Base-by-base conservation (phyloP, 2,329 filamentous ascomycete genomes). In the Hirsutella minnesotensis region DNA sequence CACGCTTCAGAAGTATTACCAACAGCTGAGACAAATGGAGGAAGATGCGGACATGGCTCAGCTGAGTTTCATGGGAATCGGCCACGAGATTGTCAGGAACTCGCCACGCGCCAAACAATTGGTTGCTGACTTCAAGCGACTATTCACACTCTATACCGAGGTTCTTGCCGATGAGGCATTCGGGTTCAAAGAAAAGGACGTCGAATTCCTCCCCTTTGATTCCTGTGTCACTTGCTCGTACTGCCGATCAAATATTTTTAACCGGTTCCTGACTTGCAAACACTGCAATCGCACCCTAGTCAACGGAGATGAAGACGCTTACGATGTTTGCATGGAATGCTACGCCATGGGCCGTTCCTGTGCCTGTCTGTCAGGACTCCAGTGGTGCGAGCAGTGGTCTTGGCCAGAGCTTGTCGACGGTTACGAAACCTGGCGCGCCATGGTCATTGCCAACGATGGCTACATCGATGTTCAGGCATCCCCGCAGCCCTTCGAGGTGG, bases 251-350 rank as follows among this genome's bases (percentile, higher is more conserved):
- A 96, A 96, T 56, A 94, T 98, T 43, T 96, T 96, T 72, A 98
- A 98, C 60, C 77, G 88, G 3, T 98, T 98, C 56, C 65, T 98
- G 20, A 95, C 89, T 3, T 98, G 92, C 67, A 86, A 86, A 45
- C 76, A 81, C 42, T 98, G 92, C 59, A 75, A 86, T 38, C 73
- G 81, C 30, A 68, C 72, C 39, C 69, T 86, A 18, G 68, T 75
- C 10, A 74, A 75, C 46, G 84, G 79, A 27, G 77, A 73, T 15
- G 82, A 87, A 43, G 86, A 96, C 56, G 86, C 86, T 0, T 98
- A 96, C 58, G 92, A 98, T 59, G 74, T 98, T 19, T 98, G 92
- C 56, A 89, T 98, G 85, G 92, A 98, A 52, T 98, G 92, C 57
- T 98, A 94, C 56, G 84, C 81, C n/a, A 94, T 96, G 84, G 92